Evolutionary conservation across 495 filamentous ascomycete species (phyloP).

Genomic region (Xylaria telfairii): DNA sequence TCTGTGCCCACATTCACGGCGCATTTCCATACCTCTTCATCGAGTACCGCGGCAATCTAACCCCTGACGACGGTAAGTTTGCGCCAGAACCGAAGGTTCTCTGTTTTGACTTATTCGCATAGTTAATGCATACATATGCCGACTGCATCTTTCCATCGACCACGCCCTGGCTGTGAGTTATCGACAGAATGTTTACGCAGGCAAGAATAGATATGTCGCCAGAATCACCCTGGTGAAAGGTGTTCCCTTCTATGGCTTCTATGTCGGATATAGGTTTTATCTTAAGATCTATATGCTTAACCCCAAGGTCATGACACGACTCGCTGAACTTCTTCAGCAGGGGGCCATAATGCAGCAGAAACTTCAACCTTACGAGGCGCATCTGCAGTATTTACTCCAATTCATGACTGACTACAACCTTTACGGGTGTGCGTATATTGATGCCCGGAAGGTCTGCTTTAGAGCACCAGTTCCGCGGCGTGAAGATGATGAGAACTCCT

Average conservation of each 20-base stretch:
- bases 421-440: conserved; percentile 88
- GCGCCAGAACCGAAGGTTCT: background rate
- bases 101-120: conserved; percentile 11
- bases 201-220: conserved; percentile 76
- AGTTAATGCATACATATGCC: conserved; percentile 75
- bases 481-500: conserved; percentile 61
- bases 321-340: conserved; percentile 84
- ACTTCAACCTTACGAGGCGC: conserved; percentile 92
- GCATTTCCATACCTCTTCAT: conserved; percentile 94
- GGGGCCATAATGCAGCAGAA: conserved; percentile 80
- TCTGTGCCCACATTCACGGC: conserved; percentile 96
- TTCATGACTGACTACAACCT: conserved; percentile 99
- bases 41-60: conserved; percentile 77
- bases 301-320: conserved; percentile 76
- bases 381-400: conserved; percentile 88
- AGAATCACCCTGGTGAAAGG: conserved; percentile 92
- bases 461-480: conserved; percentile 74
- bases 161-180: conserved; percentile 83
- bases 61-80: conserved; percentile 65
- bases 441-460: conserved; percentile 65
- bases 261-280: conserved; percentile 89
- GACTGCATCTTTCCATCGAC: conserved; percentile 81
- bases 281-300: conserved; percentile 95
- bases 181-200: conserved; percentile 72
- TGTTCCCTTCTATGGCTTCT: conserved; percentile 91